Base-by-base conservation (phyloP, 768 basidiomycete genomes). In the Boletus pseudo-olivaceus region DNA sequence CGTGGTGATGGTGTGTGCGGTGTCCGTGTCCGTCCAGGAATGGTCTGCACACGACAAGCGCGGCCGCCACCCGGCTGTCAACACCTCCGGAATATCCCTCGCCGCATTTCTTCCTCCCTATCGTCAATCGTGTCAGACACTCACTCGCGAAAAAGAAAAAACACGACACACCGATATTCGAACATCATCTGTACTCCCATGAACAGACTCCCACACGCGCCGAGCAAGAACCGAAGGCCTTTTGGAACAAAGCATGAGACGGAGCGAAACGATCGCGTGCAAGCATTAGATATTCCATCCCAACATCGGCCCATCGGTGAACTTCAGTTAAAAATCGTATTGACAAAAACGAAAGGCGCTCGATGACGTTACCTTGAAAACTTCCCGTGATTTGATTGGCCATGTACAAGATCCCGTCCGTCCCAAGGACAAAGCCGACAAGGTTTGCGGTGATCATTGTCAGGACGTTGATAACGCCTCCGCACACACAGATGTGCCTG, bases 371-470 rank as follows among this genome's bases (percentile, higher is more conserved):
- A 87, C 94, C 95, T 67, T 81, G 75, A 60, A 73, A 75, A n/a
- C 82, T 85, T 6, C 82, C 82, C 46, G 83, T 70, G 35, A 98
- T 68, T 66, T 87, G 75, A 6, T 69, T 56, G 5, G 82, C 67
- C 68, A 98, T 82, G 66, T 87, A 87, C 39, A 71, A 66, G 37
- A 86, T 78, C 0, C 94, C 94, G 6, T 97, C 92, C 0, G 82
- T 73, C 2, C 95, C 95, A 43, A 98, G 78, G 12, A 93, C 96
- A 66, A 99, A 98, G 2, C 97, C 97, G 4, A 98, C 85, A 10
- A 98, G 80, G 69, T 99, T 98, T 23, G 93, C 97, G 0, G 80
- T 68, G 81, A 92, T 87, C 93, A 98, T 91, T 73, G 91, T 80
- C 27, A 95, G 63, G 26, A 95, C 79, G 67, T 97, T 98, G 62